These are phyloP conservation scores for Leishmania aethiopica DNA, from an alignment of 208 protist genomes.

Conservation along the genomic window DNA sequence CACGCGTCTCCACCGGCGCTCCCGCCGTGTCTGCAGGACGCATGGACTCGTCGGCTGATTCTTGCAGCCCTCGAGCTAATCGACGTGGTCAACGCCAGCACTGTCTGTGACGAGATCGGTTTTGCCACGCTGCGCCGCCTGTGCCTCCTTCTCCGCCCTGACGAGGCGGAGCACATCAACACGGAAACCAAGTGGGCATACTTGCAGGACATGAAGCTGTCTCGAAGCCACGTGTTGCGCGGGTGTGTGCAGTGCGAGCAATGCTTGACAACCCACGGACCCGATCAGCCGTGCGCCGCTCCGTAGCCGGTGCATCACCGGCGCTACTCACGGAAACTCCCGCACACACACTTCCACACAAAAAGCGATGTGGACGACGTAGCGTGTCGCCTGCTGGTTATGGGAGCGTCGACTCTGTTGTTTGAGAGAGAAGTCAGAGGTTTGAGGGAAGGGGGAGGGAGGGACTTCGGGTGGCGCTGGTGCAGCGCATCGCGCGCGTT, in stretches of 20 bases:
- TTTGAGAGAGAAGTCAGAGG: background rate
- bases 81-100: conserved; percentile 69
- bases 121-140: conserved; percentile 60
- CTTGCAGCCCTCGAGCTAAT: conserved; percentile 56
- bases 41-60: conserved; percentile 47
- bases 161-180: conserved; percentile 52
- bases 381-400: background rate
- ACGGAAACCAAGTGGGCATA: conserved; percentile 72
- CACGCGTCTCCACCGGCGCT: background rate
- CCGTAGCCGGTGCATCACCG: background rate
- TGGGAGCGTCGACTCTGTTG: background rate
- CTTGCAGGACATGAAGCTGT: conserved; percentile 71
- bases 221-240: conserved; percentile 50
- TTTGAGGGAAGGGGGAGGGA: background rate
- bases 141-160: conserved; percentile 53
- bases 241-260: conserved; percentile 43
- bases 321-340: background rate
- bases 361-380: background rate
- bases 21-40: conserved; percentile 25
- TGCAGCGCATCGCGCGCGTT: background rate
- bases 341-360: background rate
- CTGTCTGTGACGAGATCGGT: conserved; percentile 74
- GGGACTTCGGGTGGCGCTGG: background rate
- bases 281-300: conserved; percentile 11
- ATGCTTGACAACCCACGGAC: conserved; percentile 27